Evolutionary conservation across 352 stramenopile species (phyloP).

Genomic region (Globisporangium parvum): DNA sequence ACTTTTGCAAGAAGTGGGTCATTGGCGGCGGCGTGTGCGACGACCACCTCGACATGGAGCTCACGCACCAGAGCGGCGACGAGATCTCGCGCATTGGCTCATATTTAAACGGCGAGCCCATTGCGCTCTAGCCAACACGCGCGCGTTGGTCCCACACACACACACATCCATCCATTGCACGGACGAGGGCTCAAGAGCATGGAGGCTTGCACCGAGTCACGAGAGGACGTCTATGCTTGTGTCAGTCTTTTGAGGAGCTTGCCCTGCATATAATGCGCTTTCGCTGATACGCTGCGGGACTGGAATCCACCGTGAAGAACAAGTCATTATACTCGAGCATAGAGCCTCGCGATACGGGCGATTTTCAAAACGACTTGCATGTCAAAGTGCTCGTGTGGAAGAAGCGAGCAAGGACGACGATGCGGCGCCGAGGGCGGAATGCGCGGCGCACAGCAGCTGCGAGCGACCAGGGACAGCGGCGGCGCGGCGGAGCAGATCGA

Average conservation of each 20-base stretch:
- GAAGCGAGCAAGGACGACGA: neutral
- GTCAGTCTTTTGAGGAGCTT: neutral
- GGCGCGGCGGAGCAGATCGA: neutral
- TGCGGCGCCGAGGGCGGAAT: slow-evolving; percentile 8
- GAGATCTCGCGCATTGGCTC: slow-evolving; percentile 51
- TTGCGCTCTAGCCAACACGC: slow-evolving; percentile 34
- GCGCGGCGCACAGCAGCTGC: slow-evolving; percentile 1
- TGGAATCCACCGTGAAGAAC: no score
- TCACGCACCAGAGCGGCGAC: slow-evolving; percentile 41
- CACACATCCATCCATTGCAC: no score
- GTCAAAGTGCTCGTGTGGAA: slow-evolving; percentile 1
- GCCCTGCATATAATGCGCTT: no score
- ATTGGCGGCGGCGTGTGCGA: slow-evolving; percentile 66
- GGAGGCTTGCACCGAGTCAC: no score
- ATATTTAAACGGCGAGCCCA: slow-evolving; percentile 68
- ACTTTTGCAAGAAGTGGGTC: slow-evolving; percentile 79
- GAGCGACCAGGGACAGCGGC: slow-evolving; percentile 11
- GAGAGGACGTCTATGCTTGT: no score
- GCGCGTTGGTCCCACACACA: no score
- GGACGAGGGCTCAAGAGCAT: no score
- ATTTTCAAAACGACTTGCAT: neutral
- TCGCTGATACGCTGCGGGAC: no score
- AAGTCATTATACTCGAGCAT: no score
- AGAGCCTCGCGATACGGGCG: no score
- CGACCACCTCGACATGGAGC: slow-evolving; percentile 58